A percentile compares a stretch with the other conserved stretches of the same genome.
These are phyloP conservation scores for Pseudozyma pruni DNA, from an alignment of 1,284 basidiomycete species.

Conservation along the genomic window DNA sequence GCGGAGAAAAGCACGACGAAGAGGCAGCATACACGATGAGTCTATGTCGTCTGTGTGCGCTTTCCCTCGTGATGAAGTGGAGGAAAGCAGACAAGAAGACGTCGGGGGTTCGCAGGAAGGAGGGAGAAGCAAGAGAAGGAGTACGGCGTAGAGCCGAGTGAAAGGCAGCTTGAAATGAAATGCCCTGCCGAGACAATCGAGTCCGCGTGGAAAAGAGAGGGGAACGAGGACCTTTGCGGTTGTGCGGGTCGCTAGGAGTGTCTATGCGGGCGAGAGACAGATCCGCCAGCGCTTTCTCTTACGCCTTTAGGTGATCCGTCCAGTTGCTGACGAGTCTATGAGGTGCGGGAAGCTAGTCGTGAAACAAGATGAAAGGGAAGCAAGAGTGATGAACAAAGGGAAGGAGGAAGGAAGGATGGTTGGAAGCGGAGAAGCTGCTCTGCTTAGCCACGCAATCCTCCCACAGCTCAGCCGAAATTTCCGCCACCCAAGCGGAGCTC, in stretches of 20 bases:
- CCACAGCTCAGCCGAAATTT: too few species aligned
- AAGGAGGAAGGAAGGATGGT: too few species aligned
- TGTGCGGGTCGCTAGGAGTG: background rate
- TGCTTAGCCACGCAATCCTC: too few species aligned
- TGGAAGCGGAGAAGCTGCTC: too few species aligned
- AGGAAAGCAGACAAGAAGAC: slow-evolving; percentile 30
- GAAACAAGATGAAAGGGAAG: too few species aligned
- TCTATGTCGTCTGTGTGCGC: slow-evolving; percentile 27
- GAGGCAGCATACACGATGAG: slow-evolving; percentile 42
- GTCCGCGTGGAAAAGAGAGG: background rate
- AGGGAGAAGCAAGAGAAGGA: slow-evolving; percentile 18
- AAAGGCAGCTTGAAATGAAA: slow-evolving; percentile 5
- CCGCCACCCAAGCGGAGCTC: too few species aligned
- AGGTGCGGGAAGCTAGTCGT: too few species aligned
- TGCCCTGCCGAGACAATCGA: slow-evolving; percentile 2
- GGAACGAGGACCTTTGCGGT: slow-evolving; percentile 13
- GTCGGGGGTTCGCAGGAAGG: slow-evolving; percentile 20
- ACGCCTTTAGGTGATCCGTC: too few species aligned
- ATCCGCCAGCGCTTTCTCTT: too few species aligned
- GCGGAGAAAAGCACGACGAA: slow-evolving; percentile 37
- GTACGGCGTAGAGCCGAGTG: slow-evolving; percentile 4
- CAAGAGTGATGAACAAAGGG: too few species aligned
- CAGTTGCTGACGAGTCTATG: too few species aligned
- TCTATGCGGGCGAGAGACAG: background rate
- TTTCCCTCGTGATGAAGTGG: slow-evolving; percentile 23